phyloP scores from a whole-genome alignment of 768 basidiomycete species.

The Leccinum imitatum region DNA sequence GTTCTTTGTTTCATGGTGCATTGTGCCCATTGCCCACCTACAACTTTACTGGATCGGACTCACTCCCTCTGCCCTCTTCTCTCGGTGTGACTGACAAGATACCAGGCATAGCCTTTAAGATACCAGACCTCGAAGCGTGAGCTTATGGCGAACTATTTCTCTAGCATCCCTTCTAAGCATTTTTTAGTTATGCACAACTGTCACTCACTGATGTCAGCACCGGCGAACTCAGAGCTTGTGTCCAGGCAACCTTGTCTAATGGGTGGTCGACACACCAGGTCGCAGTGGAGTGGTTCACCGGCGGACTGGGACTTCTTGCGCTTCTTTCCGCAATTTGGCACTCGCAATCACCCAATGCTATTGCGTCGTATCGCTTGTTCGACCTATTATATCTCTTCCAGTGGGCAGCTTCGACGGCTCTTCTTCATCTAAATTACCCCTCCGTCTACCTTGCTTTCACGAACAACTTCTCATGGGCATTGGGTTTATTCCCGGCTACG shows the following conservation, averaged over 20 bases:
- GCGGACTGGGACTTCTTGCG: slow-evolving; percentile 61
- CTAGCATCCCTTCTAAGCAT: slow-evolving; percentile 5
- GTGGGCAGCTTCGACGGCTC: slow-evolving; percentile 72
- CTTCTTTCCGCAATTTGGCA: slow-evolving; percentile 53
- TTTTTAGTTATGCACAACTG: slow-evolving; percentile 62
- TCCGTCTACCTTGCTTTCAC: slow-evolving; percentile 77
- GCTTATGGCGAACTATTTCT: neutral
- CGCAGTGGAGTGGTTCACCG: slow-evolving; percentile 78
- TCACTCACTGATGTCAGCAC: slow-evolving; percentile 68
- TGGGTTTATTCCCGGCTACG: slow-evolving; percentile 67
- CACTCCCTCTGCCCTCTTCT: slow-evolving; percentile 60
- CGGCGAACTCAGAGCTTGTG: slow-evolving; percentile 77
- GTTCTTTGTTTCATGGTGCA: slow-evolving; percentile 70
- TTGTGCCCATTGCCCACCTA: slow-evolving; percentile 82
- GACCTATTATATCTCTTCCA: slow-evolving; percentile 85
- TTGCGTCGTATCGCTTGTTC: slow-evolving; percentile 74
- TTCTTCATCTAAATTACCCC: slow-evolving; percentile 88
- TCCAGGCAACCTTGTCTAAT: slow-evolving; percentile 90
- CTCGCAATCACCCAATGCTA: slow-evolving; percentile 52
- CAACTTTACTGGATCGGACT: slow-evolving; percentile 84
- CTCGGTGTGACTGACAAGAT: slow-evolving; percentile 55
- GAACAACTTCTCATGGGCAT: slow-evolving; percentile 86
- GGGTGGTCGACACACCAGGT: slow-evolving; percentile 79
- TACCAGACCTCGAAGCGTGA: slow-evolving; percentile 87
- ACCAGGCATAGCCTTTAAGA: slow-evolving; percentile 78